Evolutionary conservation across 108 stramenopile genomes (phyloP).

Genomic region (Seminavis robusta): DNA sequence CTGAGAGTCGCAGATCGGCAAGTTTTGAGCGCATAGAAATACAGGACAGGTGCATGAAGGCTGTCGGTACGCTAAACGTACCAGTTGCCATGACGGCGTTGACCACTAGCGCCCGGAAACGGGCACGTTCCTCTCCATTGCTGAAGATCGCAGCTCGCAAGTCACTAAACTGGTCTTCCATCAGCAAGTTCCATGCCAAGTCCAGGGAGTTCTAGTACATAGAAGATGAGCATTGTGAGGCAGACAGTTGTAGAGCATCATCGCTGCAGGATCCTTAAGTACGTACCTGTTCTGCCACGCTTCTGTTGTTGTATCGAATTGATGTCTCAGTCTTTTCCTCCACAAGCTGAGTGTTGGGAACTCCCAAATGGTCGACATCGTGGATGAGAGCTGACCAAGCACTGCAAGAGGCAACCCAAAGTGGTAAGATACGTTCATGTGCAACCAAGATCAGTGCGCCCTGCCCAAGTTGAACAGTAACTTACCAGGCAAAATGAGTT

Average conservation of each 20-base stretch:
- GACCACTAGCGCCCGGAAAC: slow-evolving; percentile 34
- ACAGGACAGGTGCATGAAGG: slow-evolving; percentile 16
- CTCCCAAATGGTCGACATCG: slow-evolving; percentile 37
- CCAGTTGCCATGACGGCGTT: slow-evolving; percentile 34
- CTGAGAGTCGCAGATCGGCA: too few relatives aligned
- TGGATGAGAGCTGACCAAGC: slow-evolving; percentile 40
- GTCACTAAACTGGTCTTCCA: slow-evolving; percentile 24
- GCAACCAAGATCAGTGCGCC: too few relatives aligned
- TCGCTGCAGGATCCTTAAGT: too few relatives aligned
- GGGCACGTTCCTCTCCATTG: slow-evolving; percentile 16
- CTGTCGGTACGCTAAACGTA: slow-evolving; percentile 19
- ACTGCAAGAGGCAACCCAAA: too few relatives aligned
- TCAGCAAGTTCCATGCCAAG: slow-evolving; percentile 25
- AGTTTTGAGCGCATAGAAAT: too few relatives aligned
- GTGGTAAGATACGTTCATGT: too few relatives aligned
- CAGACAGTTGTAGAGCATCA: too few relatives aligned
- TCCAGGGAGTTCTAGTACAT: slow-evolving; percentile 29
- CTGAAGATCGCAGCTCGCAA: slow-evolving; percentile 20
- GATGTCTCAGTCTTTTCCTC: slow-evolving; percentile 17
- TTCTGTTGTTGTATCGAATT: slow-evolving; percentile 18
- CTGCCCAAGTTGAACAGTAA: too few relatives aligned
- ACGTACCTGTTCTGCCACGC: slow-evolving; percentile 37
- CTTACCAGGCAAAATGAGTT: too few relatives aligned
- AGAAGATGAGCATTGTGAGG: too few relatives aligned
- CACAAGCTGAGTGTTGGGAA: slow-evolving; percentile 37